Evolutionary conservation across 169 alveolate species (phyloP).

Genomic region (Plasmodium ovale): DNA sequence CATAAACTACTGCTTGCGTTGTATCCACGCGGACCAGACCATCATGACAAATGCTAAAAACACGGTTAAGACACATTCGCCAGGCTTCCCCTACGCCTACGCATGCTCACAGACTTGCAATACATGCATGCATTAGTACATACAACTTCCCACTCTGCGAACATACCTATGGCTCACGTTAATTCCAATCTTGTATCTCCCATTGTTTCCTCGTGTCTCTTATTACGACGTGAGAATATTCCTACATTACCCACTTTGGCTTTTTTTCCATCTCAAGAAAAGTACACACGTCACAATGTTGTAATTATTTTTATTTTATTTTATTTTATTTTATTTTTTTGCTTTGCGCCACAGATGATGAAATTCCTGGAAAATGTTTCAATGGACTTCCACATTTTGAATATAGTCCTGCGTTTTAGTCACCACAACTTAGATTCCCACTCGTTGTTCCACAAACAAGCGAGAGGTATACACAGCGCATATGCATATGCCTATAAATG

Average conservation of each 20-base stretch:
- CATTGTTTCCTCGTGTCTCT: no score
- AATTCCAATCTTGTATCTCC: no score
- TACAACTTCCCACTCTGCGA: neutral
- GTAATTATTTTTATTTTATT: neutral
- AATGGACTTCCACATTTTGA: constrained; percentile 52
- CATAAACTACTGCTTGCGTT: constrained; percentile 22
- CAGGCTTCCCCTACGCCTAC: neutral
- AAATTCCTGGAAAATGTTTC: constrained; percentile 35
- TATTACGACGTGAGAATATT: no score
- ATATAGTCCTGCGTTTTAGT: constrained; percentile 15
- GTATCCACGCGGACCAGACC: constrained; percentile 8
- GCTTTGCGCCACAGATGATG: constrained; percentile 11
- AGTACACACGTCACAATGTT: neutral
- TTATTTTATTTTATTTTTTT: constrained; percentile 6
- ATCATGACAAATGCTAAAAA: constrained; percentile 15
- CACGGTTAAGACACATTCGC: constrained; percentile 5
- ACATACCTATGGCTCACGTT: neutral
- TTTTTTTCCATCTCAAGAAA: neutral
- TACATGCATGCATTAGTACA: neutral
- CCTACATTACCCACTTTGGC: neutral
- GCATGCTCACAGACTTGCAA: neutral
- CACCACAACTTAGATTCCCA: neutral
- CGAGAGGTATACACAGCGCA: constrained; percentile 9
- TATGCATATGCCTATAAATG: neutral
- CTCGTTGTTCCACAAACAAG: constrained; percentile 5